phyloP scores from a whole-genome alignment of 352 stramenopile species.

The Phytophthora sansomeana region DNA sequence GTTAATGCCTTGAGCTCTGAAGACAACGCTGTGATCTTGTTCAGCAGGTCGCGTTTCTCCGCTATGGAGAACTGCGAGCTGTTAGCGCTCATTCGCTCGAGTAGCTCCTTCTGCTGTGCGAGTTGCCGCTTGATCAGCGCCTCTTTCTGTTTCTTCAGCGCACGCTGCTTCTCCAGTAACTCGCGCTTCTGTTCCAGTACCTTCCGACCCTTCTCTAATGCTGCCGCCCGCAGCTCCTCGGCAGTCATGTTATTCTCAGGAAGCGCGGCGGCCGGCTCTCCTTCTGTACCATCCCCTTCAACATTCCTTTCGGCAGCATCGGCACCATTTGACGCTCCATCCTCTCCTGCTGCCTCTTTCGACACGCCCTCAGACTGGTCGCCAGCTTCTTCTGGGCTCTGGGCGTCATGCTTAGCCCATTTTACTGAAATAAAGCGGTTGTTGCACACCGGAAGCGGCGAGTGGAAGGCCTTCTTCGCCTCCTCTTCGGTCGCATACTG shows the following conservation, averaged over 20 bases:
- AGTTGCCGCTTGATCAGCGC: slow-evolving; percentile 84
- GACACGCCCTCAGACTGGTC: slow-evolving; percentile 46
- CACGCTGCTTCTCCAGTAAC: slow-evolving; percentile 84
- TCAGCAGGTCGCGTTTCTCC: slow-evolving; percentile 82
- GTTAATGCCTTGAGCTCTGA: slow-evolving; percentile 74
- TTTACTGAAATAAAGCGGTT: slow-evolving; percentile 92
- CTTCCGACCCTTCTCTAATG: slow-evolving; percentile 81
- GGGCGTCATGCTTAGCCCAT: slow-evolving; percentile 85
- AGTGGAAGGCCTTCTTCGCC: slow-evolving; percentile 88
- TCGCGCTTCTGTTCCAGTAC: slow-evolving; percentile 90
- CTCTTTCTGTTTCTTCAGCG: slow-evolving; percentile 87
- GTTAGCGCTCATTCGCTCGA: slow-evolving; percentile 86
- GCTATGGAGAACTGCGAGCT: slow-evolving; percentile 67
- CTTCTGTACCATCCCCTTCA: slow-evolving; percentile 29
- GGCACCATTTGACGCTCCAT: slow-evolving; percentile 9
- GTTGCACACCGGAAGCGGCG: slow-evolving; percentile 88
- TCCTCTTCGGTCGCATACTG: slow-evolving; percentile 87
- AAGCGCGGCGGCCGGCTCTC: slow-evolving; percentile 14
- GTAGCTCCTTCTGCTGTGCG: slow-evolving; percentile 80
- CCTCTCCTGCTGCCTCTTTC: slow-evolving; percentile 42
- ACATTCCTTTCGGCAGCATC: slow-evolving; percentile 19
- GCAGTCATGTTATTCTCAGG: slow-evolving; percentile 74
- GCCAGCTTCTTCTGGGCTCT: slow-evolving; percentile 62
- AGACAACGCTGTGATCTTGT: slow-evolving; percentile 85
- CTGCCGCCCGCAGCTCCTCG: slow-evolving; percentile 75